Conservation (phyloP, 2,329 filamentous ascomycete species). For the Botrytis hyacinthi region DNA sequence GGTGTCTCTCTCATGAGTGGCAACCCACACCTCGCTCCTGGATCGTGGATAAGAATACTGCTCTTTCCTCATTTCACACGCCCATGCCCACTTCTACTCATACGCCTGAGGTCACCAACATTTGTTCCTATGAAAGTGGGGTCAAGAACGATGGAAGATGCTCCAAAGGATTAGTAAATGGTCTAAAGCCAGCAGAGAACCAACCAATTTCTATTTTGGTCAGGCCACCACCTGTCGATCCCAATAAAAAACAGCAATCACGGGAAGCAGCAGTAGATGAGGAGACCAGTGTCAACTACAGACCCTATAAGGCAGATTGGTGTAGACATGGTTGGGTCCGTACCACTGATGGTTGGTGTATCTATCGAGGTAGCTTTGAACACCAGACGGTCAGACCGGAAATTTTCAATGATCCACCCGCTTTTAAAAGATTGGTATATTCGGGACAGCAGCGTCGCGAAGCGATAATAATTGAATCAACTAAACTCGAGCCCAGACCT, state of each 20-base stretch:
- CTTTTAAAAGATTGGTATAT: not conserved
- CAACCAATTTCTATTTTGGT: constrained; percentile 6
- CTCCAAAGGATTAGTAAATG: not conserved
- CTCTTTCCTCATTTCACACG: not conserved
- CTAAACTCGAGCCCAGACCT: not conserved
- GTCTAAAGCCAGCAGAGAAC: not conserved
- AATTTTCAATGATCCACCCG: not conserved
- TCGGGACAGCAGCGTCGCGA: not conserved
- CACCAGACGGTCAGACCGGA: not conserved
- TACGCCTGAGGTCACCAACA: not conserved
- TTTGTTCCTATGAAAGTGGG: not conserved
- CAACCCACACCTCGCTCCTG: not conserved
- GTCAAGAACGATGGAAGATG: not conserved
- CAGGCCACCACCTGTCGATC: not conserved
- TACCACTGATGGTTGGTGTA: constrained; percentile 3
- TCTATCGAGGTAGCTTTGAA: not conserved
- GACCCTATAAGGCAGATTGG: not conserved
- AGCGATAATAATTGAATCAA: not conserved
- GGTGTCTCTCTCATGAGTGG: not conserved
- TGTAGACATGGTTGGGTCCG: not conserved
- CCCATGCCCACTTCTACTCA: not conserved
- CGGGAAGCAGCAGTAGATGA: not conserved
- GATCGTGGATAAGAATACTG: not conserved
- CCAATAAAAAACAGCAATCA: not conserved
- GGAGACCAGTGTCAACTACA: not conserved